A percentile compares a stretch with the other conserved stretches of the same genome.
Evolutionary conservation across 2,329 filamentous ascomycete species (phyloP).

Genomic region (Penicillium sp.): DNA sequence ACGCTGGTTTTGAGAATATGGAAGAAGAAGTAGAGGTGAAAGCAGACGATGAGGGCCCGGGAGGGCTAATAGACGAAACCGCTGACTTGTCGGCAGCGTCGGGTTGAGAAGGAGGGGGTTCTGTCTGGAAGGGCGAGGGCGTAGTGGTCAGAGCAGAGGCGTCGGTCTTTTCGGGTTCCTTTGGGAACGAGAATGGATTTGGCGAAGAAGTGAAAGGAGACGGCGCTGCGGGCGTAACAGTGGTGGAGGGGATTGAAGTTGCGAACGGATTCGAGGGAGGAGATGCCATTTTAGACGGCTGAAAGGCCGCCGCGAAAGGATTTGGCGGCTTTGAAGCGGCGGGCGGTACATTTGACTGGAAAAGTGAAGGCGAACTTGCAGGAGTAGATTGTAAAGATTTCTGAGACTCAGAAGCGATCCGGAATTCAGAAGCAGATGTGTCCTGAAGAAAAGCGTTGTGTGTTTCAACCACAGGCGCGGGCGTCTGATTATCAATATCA

Average conservation of each 20-base stretch:
- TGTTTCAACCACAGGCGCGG: constrained; percentile 23
- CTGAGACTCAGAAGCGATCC: constrained; percentile 19
- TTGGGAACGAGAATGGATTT: constrained; percentile 5
- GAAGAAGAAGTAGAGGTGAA: background rate
- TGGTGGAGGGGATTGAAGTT: background rate
- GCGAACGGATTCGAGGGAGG: constrained; percentile 9
- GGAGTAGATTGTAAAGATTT: background rate
- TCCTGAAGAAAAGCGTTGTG: constrained; percentile 6
- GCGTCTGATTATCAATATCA: constrained; percentile 36
- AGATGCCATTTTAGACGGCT: background rate
- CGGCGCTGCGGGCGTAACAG: background rate
- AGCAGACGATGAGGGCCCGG: background rate
- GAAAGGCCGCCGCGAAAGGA: constrained; percentile 12
- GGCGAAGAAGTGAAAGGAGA: constrained; percentile 3
- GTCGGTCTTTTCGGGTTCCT: background rate
- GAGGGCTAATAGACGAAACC: background rate
- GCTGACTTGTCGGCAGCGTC: background rate
- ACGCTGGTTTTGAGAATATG: background rate
- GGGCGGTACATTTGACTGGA: constrained; percentile 3
- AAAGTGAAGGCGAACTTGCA: constrained; percentile 10
- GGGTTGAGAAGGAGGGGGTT: background rate
- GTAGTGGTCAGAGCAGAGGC: background rate
- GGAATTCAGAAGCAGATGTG: constrained; percentile 18
- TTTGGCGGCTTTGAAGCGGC: constrained; percentile 8
- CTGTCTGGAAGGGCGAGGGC: background rate